Evolutionary conservation across 2,329 filamentous ascomycete genomes (phyloP), one percentile per base, ranked within the genome.

Genomic region (Ophiostoma piceae): DNA sequence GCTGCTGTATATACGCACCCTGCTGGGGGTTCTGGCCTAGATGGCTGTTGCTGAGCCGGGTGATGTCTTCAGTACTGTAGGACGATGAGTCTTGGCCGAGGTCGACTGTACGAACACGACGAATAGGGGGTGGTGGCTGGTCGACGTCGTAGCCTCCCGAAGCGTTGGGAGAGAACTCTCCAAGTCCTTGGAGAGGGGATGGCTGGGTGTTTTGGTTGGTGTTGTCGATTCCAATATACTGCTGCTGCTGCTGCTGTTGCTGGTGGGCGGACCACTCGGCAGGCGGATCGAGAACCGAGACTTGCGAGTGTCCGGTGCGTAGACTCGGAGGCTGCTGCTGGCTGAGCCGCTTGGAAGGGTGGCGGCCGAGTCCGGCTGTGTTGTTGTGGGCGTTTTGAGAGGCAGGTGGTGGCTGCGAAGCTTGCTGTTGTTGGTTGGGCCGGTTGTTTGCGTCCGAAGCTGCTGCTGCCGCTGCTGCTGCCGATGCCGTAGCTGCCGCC

Each of bases 321-420:
- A 83, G 74, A 74, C 78, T 75, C 74, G 79, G 76, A 29, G 81
- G 79, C 71, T 76, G 74, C 70, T 77, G 77, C 72, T 83, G 81
- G 82, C 84, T 84, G 76, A 84, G 79, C 75, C 85, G 82, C 79
- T 86, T 88, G 64, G 87, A 89, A 41, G 83, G 81, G 74, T 84
- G 81, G 73, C 85, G 85, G 73, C 78, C 80, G 66, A 87, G 77
- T 67, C 82, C 82, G 66, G 78, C 73, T 71, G 79, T 80, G 75
- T 83, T 84, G 75, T 84, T 83, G 81, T 85, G 84, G 68, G 79
- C 76, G 72, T 74, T 74, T 70, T 79, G 76, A 72, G 75, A 71
- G 43, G 73, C 67, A 11, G 67, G 69, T 39, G 71, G 69, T 66
- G 69, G 71, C 65, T 19, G 32, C 3, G 16, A 32, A 26, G 67